A percentile compares a stretch with the other conserved stretches of the same genome.
Conservation (phyloP, 2,329 filamentous ascomycete genomes). For the Penicillium capsulatum region DNA sequence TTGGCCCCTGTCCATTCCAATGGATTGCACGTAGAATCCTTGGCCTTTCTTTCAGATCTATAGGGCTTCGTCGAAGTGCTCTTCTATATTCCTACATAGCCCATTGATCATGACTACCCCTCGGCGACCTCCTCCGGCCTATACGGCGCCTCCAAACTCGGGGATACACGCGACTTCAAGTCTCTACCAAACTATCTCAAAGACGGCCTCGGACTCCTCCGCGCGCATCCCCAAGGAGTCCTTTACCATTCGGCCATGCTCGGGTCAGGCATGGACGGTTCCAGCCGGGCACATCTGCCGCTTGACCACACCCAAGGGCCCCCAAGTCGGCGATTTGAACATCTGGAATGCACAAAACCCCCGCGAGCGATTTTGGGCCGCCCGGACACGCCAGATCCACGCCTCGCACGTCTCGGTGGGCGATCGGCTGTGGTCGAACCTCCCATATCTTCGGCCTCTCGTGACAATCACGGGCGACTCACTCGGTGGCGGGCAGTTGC, state of each 20-base stretch:
- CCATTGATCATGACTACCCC: slow-evolving; percentile 25
- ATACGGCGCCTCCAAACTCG: slow-evolving; percentile 35
- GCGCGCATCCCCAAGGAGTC: slow-evolving; percentile 36
- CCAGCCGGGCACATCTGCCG: slow-evolving; percentile 64
- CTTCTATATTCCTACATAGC: neutral
- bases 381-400: slow-evolving; percentile 73
- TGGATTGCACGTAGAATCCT: neutral
- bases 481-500: slow-evolving; percentile 45
- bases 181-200: slow-evolving; percentile 37
- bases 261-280: slow-evolving; percentile 68
- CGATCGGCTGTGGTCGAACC: slow-evolving; percentile 71
- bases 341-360: slow-evolving; percentile 75
- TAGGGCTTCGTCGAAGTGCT: too few species aligned
- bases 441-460: slow-evolving; percentile 73
- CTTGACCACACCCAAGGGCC: slow-evolving; percentile 70
- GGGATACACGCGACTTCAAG: slow-evolving; percentile 34
- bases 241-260: slow-evolving; percentile 67
- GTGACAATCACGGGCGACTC: slow-evolving; percentile 67
- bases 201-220: slow-evolving; percentile 28
- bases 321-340: slow-evolving; percentile 80
- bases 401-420: slow-evolving; percentile 66
- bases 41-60: too few species aligned
- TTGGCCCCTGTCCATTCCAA: neutral
- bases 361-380: slow-evolving; percentile 77
- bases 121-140: slow-evolving; percentile 38